Evolutionary conservation across 495 filamentous ascomycete genomes (phyloP).

Genomic region (Sphaerosporella brunnea): DNA sequence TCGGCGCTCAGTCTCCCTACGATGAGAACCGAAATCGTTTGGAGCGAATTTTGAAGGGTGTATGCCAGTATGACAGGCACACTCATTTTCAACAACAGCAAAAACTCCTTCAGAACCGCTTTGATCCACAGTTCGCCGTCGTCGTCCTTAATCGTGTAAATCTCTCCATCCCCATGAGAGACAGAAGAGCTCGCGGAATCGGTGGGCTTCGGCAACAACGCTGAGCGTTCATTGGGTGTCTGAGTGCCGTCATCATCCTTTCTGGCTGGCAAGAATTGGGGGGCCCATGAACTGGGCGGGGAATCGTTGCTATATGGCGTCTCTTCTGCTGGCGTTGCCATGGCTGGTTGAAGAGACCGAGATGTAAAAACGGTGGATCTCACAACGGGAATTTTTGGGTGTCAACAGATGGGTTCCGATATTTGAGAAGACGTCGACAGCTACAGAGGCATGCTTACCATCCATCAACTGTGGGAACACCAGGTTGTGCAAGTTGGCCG

Average conservation of each 20-base stretch:
- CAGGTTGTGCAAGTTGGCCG: no score
- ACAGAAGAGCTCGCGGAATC: neutral
- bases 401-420: no score
- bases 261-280: neutral
- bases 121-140: neutral
- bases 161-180: neutral
- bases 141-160: neutral
- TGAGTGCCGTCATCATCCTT: neutral
- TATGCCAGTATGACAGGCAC: conserved; percentile 79
- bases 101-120: conserved; percentile 37
- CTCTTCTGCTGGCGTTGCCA: neutral
- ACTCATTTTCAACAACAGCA: conserved; percentile 47
- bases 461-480: no score
- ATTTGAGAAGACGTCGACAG: no score
- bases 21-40: conserved; percentile 69
- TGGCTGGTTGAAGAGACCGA: no score
- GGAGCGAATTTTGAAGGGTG: conserved; percentile 71
- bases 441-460: no score
- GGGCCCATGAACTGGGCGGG: neutral
- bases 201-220: neutral
- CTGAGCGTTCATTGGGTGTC: neutral
- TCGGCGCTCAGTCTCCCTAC: conserved; percentile 68
- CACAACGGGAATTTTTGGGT: no score
- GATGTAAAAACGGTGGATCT: no score
- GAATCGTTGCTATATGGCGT: neutral